Percentiles rank a stretch among this genome's conserved stretches.
phyloP scores from a whole-genome alignment of 2,329 filamentous ascomycete species.

The Xylariomycetidae sp. region DNA sequence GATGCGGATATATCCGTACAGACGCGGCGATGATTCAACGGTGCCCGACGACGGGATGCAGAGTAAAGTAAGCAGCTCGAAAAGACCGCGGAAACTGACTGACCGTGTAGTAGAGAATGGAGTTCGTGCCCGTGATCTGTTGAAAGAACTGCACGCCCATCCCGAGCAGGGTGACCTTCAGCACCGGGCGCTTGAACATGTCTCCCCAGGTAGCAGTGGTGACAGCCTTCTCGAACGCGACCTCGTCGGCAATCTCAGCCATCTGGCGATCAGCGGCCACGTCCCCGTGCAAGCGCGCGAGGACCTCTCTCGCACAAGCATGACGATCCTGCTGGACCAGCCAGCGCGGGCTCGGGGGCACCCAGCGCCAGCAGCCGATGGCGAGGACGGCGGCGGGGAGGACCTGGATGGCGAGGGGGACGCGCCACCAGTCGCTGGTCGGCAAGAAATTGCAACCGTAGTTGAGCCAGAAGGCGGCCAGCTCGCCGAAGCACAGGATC shows the following conservation, averaged over 20 bases:
- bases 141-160: slow-evolving; percentile 24
- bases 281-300: slow-evolving; percentile 20
- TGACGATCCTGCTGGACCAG: slow-evolving; percentile 18
- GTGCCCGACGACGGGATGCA: too few species aligned
- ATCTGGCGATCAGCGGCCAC: slow-evolving; percentile 48
- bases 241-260: slow-evolving; percentile 21
- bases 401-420: slow-evolving; percentile 29
- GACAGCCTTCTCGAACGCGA: slow-evolving; percentile 1
- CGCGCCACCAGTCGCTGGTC: slow-evolving; percentile 27
- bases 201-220: slow-evolving; percentile 17
- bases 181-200: slow-evolving; percentile 23
- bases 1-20: too few species aligned
- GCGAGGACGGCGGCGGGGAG: slow-evolving; percentile 24
- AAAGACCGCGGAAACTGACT: not conserved
- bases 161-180: slow-evolving; percentile 25
- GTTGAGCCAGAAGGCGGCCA: slow-evolving; percentile 25
- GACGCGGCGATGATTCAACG: too few species aligned
- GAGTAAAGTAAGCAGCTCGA: too few species aligned
- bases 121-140: slow-evolving; percentile 23
- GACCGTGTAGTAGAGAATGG: slow-evolving; percentile 25
- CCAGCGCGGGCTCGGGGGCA: slow-evolving; percentile 22
- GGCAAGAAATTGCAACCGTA: slow-evolving; percentile 23
- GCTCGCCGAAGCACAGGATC: slow-evolving; percentile 27
- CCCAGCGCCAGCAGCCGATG: slow-evolving; percentile 21
- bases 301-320: slow-evolving; percentile 19